A percentile compares a stretch with the other conserved stretches of the same genome.
Conservation (phyloP, 345 rosid genomes). For the Lagerstroemia speciosa region DNA sequence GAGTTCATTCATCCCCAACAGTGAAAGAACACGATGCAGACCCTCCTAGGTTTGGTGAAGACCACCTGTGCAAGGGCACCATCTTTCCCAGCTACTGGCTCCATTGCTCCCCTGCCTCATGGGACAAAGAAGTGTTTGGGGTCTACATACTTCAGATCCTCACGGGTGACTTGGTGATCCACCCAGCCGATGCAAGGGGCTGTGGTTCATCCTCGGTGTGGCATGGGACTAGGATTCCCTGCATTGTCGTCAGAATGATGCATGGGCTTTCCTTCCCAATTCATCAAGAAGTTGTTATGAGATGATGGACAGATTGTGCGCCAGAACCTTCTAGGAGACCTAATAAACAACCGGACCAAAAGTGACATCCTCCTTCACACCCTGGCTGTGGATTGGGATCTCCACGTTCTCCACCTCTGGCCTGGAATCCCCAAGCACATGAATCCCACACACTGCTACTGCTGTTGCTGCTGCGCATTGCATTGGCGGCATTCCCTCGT, state of each 20-base stretch:
- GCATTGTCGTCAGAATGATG: slow-evolving; percentile 30
- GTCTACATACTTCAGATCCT: slow-evolving; percentile 64
- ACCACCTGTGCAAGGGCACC: slow-evolving; percentile 58
- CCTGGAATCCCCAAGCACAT: slow-evolving; percentile 54
- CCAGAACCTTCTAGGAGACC: not conserved
- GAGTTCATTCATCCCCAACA: slow-evolving; percentile 51
- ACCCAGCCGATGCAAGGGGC: slow-evolving; percentile 65
- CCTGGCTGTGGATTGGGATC: slow-evolving; percentile 64
- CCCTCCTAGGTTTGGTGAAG: slow-evolving; percentile 27
- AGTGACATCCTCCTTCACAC: slow-evolving; percentile 56
- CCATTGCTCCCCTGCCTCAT: slow-evolving; percentile 42
- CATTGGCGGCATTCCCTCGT: no score
- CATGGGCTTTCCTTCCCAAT: slow-evolving; percentile 61
- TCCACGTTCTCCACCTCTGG: slow-evolving; percentile 26
- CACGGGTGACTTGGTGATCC: slow-evolving; percentile 66
- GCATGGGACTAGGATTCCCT: slow-evolving; percentile 66
- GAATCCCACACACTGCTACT: slow-evolving; percentile 86
- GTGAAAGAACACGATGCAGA: slow-evolving; percentile 42
- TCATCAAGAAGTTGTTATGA: no score
- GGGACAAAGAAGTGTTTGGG: slow-evolving; percentile 49
- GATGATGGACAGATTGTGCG: slow-evolving; percentile 39
- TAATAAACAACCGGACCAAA: slow-evolving; percentile 44
- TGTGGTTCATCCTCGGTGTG: slow-evolving; percentile 52
- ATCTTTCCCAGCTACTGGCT: slow-evolving; percentile 70
- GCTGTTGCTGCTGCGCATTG: no score